phyloP scores from a whole-genome alignment of 1,284 basidiomycete genomes.

The Sporisorium exsertum region DNA sequence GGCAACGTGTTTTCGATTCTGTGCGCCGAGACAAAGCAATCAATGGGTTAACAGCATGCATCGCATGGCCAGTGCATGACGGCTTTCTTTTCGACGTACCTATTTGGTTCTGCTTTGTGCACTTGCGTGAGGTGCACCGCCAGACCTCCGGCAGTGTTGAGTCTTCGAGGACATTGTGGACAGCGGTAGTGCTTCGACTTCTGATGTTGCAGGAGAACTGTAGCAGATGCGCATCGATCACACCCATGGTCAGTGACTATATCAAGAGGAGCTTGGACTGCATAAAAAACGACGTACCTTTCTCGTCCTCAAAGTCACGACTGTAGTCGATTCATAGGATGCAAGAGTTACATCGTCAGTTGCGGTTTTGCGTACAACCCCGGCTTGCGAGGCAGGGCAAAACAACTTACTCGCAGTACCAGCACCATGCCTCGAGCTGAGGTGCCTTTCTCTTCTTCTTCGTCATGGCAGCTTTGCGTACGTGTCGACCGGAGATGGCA shows the following conservation, averaged over 20 bases:
- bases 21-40: constrained; percentile 34
- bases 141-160: constrained; percentile 96
- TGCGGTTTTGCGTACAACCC: background rate
- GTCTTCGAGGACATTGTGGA: constrained; percentile 89
- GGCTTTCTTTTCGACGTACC: constrained; percentile 75
- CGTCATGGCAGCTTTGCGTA: constrained; percentile 47
- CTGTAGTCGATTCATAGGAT: constrained; percentile 23
- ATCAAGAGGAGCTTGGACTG: no score
- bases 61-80: background rate
- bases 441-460: constrained; percentile 68
- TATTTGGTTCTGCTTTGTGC: constrained; percentile 96
- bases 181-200: constrained; percentile 99
- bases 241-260: background rate
- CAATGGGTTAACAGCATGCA: background rate
- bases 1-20: constrained; percentile 96
- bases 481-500: background rate
- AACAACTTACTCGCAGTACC: constrained; percentile 92
- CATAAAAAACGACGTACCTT: constrained; percentile 35
- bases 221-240: background rate
- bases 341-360: background rate
- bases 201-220: constrained; percentile 97
- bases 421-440: constrained; percentile 81
- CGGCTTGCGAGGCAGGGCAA: background rate
- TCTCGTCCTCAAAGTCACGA: constrained; percentile 69
- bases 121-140: constrained; percentile 99